A percentile compares a stretch with the other conserved stretches of the same genome.
phyloP scores from a whole-genome alignment of 1,139 yeast genomes.

The Suhomyces bolitotheri region DNA sequence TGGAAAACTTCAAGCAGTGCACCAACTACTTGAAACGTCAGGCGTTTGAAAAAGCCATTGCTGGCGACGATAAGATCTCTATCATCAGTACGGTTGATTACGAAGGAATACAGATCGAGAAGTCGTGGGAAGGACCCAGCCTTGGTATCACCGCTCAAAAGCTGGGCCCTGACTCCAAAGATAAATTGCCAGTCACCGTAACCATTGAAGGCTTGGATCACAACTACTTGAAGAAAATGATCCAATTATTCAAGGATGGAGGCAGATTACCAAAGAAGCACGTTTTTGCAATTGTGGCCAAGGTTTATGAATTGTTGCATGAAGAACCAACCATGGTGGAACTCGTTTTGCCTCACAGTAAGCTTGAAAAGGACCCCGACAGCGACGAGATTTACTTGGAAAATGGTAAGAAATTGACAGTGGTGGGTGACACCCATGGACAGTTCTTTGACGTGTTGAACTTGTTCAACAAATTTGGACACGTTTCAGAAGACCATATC shows the following conservation, averaged over 20 bases:
- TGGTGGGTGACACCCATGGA: constrained; percentile 98
- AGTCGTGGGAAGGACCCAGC: constrained; percentile 63
- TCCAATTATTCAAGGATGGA: constrained; percentile 69
- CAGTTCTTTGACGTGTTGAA: constrained; percentile 89
- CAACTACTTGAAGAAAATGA: constrained; percentile 64
- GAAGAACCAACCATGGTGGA: constrained; percentile 79
- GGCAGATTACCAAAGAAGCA: constrained; percentile 76
- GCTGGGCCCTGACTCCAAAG: constrained; percentile 13
- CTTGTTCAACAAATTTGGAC: constrained; percentile 72
- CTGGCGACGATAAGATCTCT: constrained; percentile 51
- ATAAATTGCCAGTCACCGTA: constrained; percentile 22
- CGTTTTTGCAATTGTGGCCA: constrained; percentile 78
- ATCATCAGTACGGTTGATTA: constrained; percentile 46
- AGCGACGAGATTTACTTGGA: constrained; percentile 25
- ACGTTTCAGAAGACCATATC: constrained; percentile 63
- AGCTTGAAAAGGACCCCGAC: constrained; percentile 23
- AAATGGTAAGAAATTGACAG: constrained; percentile 56
- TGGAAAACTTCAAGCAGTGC: constrained; percentile 63
- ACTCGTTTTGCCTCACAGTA: constrained; percentile 45
- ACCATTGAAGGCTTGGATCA: constrained; percentile 37
- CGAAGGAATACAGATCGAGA: constrained; percentile 55
- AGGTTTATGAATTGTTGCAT: constrained; percentile 64
- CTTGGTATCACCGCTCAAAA: constrained; percentile 43
- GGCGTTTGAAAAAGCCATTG: constrained; percentile 87
- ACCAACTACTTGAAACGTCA: constrained; percentile 66